phyloP scores from a whole-genome alignment of 1,284 basidiomycete species.

The Cryptococcus sp. region DNA sequence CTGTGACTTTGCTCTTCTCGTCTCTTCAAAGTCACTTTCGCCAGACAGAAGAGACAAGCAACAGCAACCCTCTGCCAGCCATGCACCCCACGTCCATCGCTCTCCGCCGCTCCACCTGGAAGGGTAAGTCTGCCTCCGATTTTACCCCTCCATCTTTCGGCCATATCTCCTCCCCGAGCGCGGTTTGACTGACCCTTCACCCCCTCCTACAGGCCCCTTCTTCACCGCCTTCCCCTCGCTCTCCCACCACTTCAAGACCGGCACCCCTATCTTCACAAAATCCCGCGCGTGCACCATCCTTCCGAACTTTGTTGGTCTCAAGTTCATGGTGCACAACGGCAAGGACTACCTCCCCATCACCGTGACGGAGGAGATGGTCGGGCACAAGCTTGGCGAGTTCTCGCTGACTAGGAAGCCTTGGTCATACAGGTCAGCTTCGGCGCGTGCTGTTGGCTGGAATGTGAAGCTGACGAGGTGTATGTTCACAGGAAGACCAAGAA shows the following conservation, averaged over 20 bases:
- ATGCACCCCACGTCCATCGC: conserved; percentile 28
- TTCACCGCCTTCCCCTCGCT: conserved; percentile 58
- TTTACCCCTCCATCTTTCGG: neutral
- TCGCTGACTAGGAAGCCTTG: conserved; percentile 70
- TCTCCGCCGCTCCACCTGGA: conserved; percentile 51
- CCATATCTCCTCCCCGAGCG: neutral
- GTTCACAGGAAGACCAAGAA: conserved; percentile 20
- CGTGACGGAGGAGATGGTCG: conserved; percentile 96
- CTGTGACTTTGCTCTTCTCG: neutral
- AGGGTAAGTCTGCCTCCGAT: conserved; percentile 43
- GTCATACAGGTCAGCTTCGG: conserved; percentile 45
- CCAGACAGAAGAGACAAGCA: too few relatives aligned
- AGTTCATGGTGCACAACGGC: conserved; percentile 92
- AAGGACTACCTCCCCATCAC: conserved; percentile 81
- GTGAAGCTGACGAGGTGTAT: neutral
- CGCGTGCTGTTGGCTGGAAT: neutral
- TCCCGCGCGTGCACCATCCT: conserved; percentile 89
- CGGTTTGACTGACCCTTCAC: neutral
- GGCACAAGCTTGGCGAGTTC: conserved; percentile 96
- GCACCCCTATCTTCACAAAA: conserved; percentile 82
- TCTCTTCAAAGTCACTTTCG: neutral
- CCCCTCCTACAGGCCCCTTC: conserved; percentile 7
- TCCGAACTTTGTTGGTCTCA: conserved; percentile 87
- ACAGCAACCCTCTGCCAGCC: neutral
- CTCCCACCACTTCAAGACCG: conserved; percentile 74